Percentiles rank a stretch among this genome's conserved stretches.
Conservation (phyloP, 257 asterid species). For the Capsicum chinense region DNA sequence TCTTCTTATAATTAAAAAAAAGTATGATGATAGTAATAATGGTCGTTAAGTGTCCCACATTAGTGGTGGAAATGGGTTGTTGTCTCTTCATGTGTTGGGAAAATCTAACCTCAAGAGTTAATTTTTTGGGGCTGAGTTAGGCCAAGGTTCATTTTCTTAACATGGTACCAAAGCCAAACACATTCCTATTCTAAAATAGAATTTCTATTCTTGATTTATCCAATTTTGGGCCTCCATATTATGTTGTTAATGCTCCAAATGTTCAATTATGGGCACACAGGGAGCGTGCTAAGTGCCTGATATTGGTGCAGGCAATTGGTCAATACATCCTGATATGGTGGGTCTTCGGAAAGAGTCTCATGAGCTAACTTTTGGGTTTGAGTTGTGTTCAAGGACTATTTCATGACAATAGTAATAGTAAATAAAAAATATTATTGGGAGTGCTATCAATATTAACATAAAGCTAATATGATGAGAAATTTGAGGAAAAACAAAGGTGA, state of each 20-base stretch:
- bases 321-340: background rate
- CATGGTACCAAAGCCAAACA: background rate
- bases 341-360: background rate
- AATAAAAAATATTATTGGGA: background rate
- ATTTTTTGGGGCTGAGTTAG: background rate
- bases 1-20: background rate
- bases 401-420: background rate
- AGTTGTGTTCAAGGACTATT: background rate
- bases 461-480: background rate
- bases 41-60: background rate
- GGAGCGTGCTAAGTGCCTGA: background rate
- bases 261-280: background rate
- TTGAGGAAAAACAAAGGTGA: background rate
- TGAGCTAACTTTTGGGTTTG: background rate
- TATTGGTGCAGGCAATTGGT: background rate
- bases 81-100: background rate
- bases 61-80: background rate
- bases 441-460: background rate
- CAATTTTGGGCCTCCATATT: background rate
- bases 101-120: background rate
- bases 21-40: background rate
- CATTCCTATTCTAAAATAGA: background rate
- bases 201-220: background rate
- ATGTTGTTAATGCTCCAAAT: background rate
- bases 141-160: slow-evolving; percentile 2